Base-by-base conservation (phyloP, 257 asterid genomes). In the Cinchona pubescens region DNA sequence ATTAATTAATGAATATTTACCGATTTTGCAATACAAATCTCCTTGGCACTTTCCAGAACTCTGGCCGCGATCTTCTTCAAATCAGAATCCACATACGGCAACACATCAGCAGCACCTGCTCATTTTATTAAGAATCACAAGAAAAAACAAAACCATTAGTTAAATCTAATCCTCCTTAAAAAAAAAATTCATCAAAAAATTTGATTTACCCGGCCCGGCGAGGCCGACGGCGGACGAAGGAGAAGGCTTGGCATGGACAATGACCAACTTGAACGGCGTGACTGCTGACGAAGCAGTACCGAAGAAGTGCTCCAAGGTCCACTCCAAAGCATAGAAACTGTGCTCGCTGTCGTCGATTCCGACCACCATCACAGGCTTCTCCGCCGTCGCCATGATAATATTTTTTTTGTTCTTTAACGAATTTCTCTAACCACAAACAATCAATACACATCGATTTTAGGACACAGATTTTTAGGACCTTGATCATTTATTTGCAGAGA, bases 291-390 rank as follows among this genome's bases (percentile, higher is more conserved):
- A 37, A 38, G 87, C 70, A 8, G 85, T 70, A 80, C n/a, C n/a
- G n/a, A 90, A 89, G 65, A 94, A 90, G 78, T 92, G 98, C 18
- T 85, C 82, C 74, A 94, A 56, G 46, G 90, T 85, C 98, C 98
- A 94, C 61, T 90, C 85, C 82, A 92, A 73, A 60, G 97, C 98
- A 73, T 90, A 83, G 79, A 74, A 83, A 79, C 98, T 89, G 77
- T 88, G 90, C 16, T 89, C 94, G 79, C 98, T 94, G 53, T 92
- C 96, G 78, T 94, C 97, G 3, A 92, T 2, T 13, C 92, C 98
- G 19, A 92, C 88, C 79, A 94, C 91, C 93, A 92, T 89, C 76
- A 86, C 97, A 40, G 93, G 63, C 76, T 89, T 94, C 84, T 88
- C 97, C 81, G 56, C 69, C 73, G 74, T 34, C 40, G 77, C 75